These are phyloP conservation scores for Dendryphion nanum DNA, from an alignment of 2,329 filamentous ascomycete genomes.

Conservation along the genomic window DNA sequence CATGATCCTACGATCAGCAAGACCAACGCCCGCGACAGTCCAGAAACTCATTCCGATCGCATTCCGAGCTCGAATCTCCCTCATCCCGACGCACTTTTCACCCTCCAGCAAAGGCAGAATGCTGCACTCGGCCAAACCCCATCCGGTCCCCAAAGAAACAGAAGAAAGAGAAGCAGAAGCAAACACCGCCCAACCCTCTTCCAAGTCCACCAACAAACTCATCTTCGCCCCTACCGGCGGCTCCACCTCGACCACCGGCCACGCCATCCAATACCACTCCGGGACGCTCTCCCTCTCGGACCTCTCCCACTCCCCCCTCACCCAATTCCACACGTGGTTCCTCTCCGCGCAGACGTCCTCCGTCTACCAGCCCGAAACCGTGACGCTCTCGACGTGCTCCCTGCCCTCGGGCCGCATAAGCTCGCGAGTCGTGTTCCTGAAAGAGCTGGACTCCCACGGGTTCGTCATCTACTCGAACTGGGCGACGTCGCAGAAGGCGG, in stretches of 20 bases:
- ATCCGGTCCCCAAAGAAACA: conserved; percentile 1
- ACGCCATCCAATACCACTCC: conserved; percentile 75
- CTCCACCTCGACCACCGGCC: conserved; percentile 52
- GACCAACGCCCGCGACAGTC: no score
- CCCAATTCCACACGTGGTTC: conserved; percentile 92
- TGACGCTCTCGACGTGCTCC: conserved; percentile 78
- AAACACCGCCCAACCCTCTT: not conserved
- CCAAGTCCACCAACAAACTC: conserved; percentile 24
- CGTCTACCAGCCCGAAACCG: conserved; percentile 80
- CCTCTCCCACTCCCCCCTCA: conserved; percentile 65
- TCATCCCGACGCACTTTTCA: no score
- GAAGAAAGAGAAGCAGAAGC: no score
- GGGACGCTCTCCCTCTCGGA: conserved; percentile 61
- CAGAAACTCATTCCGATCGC: no score
- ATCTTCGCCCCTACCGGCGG: conserved; percentile 62
- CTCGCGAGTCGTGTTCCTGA: conserved; percentile 87
- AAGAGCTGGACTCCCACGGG: conserved; percentile 79
- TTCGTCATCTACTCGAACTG: conserved; percentile 96
- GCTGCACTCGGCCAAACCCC: conserved; percentile 21
- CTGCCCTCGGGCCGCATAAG: conserved; percentile 83
- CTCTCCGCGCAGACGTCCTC: conserved; percentile 61
- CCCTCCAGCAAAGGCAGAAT: no score
- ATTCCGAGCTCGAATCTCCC: no score
- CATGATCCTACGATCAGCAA: no score
- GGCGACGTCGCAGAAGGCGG: conserved; percentile 68